Percentiles rank a stretch among this genome's conserved stretches.
These are phyloP conservation scores for Ceratobasidium sp. DNA, from an alignment of 1,284 basidiomycete species.

Conservation along the genomic window DNA sequence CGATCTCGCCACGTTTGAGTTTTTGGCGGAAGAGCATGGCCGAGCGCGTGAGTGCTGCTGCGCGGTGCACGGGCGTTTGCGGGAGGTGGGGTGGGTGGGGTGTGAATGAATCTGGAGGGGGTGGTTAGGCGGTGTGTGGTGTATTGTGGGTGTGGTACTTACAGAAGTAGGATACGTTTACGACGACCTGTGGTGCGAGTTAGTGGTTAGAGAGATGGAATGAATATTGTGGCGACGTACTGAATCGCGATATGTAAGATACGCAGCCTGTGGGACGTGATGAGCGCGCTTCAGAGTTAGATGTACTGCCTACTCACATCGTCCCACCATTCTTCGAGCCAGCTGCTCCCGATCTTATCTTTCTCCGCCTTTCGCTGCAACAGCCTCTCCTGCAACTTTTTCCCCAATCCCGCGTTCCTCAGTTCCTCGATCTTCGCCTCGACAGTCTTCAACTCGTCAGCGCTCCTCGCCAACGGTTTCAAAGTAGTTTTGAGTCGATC, in stretches of 20 bases:
- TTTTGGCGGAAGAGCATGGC: conserved; percentile 80
- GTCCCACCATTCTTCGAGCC: conserved; percentile 90
- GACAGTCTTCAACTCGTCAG: conserved; percentile 68
- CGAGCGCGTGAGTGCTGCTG: conserved; percentile 78
- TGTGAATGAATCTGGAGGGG: conserved; percentile 75
- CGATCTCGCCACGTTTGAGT: conserved; percentile 74
- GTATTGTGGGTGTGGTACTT: conserved; percentile 53
- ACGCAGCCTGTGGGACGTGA: conserved; percentile 58
- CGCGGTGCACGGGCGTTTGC: conserved; percentile 73
- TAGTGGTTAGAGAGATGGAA: not conserved
- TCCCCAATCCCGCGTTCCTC: conserved; percentile 62
- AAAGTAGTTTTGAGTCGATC: conserved; percentile 71
- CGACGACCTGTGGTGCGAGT: conserved; percentile 69
- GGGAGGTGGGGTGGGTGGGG: conserved; percentile 71
- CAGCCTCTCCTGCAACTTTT: conserved; percentile 71
- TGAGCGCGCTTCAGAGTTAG: not conserved
- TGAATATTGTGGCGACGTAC: conserved; percentile 57
- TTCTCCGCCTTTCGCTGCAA: conserved; percentile 61
- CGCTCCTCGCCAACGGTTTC: conserved; percentile 73
- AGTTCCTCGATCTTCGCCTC: conserved; percentile 75
- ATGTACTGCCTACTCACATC: conserved; percentile 57
- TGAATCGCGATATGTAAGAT: conserved; percentile 81
- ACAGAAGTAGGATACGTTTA: conserved; percentile 90
- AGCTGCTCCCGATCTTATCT: conserved; percentile 66
- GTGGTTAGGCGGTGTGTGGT: conserved; percentile 11